Evolutionary conservation across 768 basidiomycete species (phyloP).

Genomic region (Tylopilus balloui): DNA sequence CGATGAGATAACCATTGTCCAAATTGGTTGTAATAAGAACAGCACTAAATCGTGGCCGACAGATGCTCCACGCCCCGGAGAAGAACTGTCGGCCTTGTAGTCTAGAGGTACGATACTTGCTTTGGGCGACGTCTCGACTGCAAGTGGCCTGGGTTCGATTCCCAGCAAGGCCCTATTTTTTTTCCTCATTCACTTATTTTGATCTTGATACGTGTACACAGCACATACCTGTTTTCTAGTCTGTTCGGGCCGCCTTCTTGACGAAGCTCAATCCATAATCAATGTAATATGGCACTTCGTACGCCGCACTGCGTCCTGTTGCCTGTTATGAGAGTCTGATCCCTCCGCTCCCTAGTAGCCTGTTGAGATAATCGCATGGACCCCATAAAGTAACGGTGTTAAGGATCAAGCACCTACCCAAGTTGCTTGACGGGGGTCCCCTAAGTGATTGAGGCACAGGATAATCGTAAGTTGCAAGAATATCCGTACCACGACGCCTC

Average conservation of each 20-base stretch:
- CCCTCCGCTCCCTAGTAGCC: neutral
- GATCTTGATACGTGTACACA: neutral
- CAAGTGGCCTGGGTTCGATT: constrained; percentile 39
- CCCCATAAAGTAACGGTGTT: too few species aligned
- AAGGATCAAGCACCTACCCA: too few species aligned
- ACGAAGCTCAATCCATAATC: neutral
- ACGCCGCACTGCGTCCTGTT: neutral
- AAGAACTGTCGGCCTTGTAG: constrained; percentile 24
- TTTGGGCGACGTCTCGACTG: constrained; percentile 22
- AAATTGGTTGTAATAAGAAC: too few species aligned
- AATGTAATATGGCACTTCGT: neutral
- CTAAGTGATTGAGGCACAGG: too few species aligned
- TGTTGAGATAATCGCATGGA: neutral
- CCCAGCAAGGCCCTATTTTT: constrained; percentile 33
- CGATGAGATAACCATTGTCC: too few species aligned
- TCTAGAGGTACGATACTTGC: constrained; percentile 36
- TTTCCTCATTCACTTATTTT: neutral
- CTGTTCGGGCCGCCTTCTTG: neutral
- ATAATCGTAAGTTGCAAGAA: too few species aligned
- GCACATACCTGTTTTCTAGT: neutral
- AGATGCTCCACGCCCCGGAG: too few species aligned
- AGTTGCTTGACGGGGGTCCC: too few species aligned
- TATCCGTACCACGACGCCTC: too few species aligned
- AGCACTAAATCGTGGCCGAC: too few species aligned
- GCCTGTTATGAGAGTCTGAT: neutral